A percentile compares a stretch with the other conserved stretches of the same genome.
phyloP scores from a whole-genome alignment of 192 early-diverging fungal genomes.

The Rhizophagus prolifer region DNA sequence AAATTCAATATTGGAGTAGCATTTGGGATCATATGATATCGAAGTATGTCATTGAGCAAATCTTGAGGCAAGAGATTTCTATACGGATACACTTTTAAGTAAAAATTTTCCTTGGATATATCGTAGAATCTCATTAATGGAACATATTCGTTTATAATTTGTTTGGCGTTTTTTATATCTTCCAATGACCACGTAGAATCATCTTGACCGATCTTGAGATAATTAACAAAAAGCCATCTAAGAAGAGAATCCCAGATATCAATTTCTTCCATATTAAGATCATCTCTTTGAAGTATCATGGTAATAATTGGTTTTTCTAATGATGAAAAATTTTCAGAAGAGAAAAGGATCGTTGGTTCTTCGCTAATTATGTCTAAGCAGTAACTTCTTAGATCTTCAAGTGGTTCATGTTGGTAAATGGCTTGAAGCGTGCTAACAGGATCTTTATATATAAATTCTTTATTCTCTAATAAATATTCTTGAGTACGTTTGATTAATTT shows the following conservation, averaged over 20 bases:
- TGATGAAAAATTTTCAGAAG: not conserved
- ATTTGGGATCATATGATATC: not conserved
- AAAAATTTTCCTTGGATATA: not conserved
- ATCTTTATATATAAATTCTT: not conserved
- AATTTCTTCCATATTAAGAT: not conserved
- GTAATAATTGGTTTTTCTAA: not conserved
- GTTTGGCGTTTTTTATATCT: not conserved
- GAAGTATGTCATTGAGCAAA: not conserved
- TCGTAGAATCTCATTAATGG: not conserved
- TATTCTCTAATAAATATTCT: not conserved
- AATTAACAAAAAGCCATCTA: not conserved
- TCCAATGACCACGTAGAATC: not conserved
- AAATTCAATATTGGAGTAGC: not conserved
- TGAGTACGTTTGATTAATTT: not conserved
- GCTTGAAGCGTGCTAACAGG: not conserved
- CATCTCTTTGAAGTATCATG: not conserved
- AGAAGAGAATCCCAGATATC: not conserved
- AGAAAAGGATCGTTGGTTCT: not conserved
- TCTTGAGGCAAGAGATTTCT: not conserved
- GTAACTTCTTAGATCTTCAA: not conserved
- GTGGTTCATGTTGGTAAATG: not conserved
- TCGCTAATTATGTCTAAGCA: not conserved
- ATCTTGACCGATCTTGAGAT: not conserved
- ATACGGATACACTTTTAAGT: constrained; percentile 4
- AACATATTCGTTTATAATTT: not conserved